A percentile compares a stretch with the other conserved stretches of the same genome.
These are phyloP conservation scores for Claviceps sp. DNA, from an alignment of 2,329 filamentous ascomycete genomes.

Conservation along the genomic window DNA sequence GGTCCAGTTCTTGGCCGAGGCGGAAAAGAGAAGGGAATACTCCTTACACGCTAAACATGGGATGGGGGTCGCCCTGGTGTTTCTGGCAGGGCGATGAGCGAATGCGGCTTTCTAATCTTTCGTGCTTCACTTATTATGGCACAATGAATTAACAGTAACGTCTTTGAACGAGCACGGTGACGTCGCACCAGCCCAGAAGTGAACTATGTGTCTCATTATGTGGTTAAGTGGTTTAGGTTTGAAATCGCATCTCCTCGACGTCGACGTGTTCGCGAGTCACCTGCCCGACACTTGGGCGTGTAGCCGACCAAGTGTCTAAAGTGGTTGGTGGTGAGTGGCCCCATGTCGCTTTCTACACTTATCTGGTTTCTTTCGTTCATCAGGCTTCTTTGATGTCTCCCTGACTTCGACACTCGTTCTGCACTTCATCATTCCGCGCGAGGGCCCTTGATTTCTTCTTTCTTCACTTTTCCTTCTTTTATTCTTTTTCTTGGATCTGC, in stretches of 20 bases:
- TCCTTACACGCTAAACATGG: not conserved
- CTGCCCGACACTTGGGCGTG: conserved; percentile 1
- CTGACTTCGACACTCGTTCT: not conserved
- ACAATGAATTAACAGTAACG: no score
- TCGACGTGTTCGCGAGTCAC: not conserved
- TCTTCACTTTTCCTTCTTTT: not conserved
- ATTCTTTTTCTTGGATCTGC: not conserved
- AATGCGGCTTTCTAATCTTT: no score
- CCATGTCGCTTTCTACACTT: not conserved
- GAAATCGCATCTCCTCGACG: not conserved
- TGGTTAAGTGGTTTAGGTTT: not conserved
- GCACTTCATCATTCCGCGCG: not conserved
- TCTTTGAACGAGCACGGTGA: no score
- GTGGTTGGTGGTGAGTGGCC: not conserved
- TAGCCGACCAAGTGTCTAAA: not conserved
- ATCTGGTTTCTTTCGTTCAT: no score
- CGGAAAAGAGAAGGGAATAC: not conserved
- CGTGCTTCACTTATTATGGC: no score
- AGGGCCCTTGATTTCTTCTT: not conserved
- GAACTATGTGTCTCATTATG: no score
- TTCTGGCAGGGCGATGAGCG: no score
- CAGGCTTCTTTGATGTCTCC: not conserved
- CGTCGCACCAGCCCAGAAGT: no score
- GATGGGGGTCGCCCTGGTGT: no score
- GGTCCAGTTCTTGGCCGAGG: not conserved